Evolutionary conservation across 148 eudicot genomes (phyloP).

Genomic region (Tetragonia tetragonoides): DNA sequence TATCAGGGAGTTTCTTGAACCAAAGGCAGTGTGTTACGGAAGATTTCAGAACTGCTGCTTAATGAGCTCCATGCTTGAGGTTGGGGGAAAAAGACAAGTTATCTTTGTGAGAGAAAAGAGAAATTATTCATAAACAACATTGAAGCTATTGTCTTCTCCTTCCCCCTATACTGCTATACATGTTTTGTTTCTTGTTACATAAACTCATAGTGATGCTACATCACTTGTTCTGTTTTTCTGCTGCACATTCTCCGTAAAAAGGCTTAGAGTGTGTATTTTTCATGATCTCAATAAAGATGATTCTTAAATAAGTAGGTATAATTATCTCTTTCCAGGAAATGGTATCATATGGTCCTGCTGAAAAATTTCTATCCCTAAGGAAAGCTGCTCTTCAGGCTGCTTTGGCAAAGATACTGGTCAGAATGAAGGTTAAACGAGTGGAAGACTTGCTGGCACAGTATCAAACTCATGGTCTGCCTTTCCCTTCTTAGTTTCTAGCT

Average conservation of each 20-base stretch:
- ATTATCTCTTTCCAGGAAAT: conserved; percentile 43
- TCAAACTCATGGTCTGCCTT: conserved; percentile 54
- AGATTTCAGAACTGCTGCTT: neutral
- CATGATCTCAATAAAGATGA: neutral
- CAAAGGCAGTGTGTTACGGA: neutral
- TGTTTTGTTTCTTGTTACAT: too few relatives aligned
- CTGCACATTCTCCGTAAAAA: neutral
- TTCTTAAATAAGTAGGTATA: conserved; percentile 2
- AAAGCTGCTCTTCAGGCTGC: conserved; percentile 65
- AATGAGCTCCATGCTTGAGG: neutral
- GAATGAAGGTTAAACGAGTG: conserved; percentile 57
- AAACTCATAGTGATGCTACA: neutral
- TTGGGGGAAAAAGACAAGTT: neutral
- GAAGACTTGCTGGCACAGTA: conserved; percentile 56
- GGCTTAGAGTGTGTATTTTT: neutral
- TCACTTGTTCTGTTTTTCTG: neutral
- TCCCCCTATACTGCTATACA: neutral
- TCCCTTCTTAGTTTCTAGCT: neutral
- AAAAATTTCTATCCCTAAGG: conserved; percentile 65
- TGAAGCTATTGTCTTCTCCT: neutral
- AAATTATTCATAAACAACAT: too few relatives aligned
- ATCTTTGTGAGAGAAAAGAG: neutral
- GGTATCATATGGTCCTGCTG: conserved; percentile 69
- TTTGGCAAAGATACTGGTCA: conserved; percentile 63
- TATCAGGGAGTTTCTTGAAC: neutral